A percentile compares a stretch with the other conserved stretches of the same genome.
These are phyloP conservation scores for Sanguinoderma infundibulare DNA, from an alignment of 1,284 basidiomycete species.

Conservation along the genomic window DNA sequence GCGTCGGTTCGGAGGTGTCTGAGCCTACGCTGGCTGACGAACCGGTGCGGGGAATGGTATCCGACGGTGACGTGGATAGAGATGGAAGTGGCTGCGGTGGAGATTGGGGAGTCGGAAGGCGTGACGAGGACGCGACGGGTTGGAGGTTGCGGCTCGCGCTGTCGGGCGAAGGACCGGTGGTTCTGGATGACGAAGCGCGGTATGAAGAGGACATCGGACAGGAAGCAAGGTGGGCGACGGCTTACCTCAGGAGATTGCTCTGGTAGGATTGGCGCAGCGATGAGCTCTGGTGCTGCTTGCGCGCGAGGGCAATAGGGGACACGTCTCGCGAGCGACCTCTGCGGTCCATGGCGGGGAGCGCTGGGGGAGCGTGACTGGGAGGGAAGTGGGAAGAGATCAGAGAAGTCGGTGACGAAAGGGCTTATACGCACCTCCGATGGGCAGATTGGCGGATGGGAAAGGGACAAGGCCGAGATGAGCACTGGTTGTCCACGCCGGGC, in stretches of 20 bases:
- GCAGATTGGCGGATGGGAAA: slow-evolving; percentile 14
- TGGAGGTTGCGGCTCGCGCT: slow-evolving; percentile 4
- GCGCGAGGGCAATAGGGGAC: slow-evolving; percentile 31
- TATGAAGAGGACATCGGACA: slow-evolving; percentile 13
- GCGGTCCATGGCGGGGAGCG: slow-evolving; percentile 27
- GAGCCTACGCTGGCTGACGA: slow-evolving; percentile 37
- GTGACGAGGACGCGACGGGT: slow-evolving; percentile 31
- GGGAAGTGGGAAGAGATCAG: slow-evolving; percentile 22
- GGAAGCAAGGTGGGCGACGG: slow-evolving; percentile 9
- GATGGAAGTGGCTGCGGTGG: slow-evolving; percentile 20
- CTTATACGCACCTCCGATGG: slow-evolving; percentile 29
- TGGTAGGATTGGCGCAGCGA: slow-evolving; percentile 8
- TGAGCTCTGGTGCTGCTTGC: slow-evolving; percentile 15
- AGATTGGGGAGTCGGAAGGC: slow-evolving; percentile 22
- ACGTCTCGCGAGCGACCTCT: slow-evolving; percentile 36
- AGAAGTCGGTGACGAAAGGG: slow-evolving; percentile 26
- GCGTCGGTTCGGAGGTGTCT: slow-evolving; percentile 30
- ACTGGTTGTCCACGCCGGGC: slow-evolving; percentile 13
- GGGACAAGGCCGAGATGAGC: neutral
- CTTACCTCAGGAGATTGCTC: slow-evolving; percentile 15
- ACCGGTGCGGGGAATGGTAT: slow-evolving; percentile 24
- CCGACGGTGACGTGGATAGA: slow-evolving; percentile 28
- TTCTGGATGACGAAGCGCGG: slow-evolving; percentile 13
- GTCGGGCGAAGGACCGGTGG: slow-evolving; percentile 18
- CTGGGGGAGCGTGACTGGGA: slow-evolving; percentile 17